Evolutionary conservation across 2,329 filamentous ascomycete genomes (phyloP).

Genomic region (Xylogone sp.): DNA sequence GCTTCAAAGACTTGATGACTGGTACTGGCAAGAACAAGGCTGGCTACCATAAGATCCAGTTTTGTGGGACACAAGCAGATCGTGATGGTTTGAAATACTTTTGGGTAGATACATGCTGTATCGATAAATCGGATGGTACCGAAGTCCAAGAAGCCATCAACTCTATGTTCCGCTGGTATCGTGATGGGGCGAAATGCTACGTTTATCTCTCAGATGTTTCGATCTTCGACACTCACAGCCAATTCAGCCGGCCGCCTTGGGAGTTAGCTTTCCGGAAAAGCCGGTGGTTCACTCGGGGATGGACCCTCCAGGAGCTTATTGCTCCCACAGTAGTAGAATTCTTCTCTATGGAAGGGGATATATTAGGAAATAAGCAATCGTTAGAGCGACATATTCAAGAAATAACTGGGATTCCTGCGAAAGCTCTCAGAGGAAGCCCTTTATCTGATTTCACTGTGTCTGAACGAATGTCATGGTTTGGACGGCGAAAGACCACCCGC

Average conservation of each 20-base stretch:
- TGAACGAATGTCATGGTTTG: constrained; percentile 38
- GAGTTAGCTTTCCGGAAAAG: constrained; percentile 7
- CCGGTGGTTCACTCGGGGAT: constrained; percentile 14
- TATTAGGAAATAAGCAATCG: constrained; percentile 1
- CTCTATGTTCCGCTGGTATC: constrained; percentile 2
- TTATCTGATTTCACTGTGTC: constrained; percentile 31
- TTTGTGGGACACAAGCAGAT: constrained; percentile 4
- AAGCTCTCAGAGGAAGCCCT: constrained; percentile 17
- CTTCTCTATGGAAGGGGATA: not conserved
- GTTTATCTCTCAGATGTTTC: constrained; percentile 8
- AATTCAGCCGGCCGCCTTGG: not conserved
- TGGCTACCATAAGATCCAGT: constrained; percentile 6
- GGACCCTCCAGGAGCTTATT: constrained; percentile 11
- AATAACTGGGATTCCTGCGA: constrained; percentile 11
- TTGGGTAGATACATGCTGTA: constrained; percentile 10
- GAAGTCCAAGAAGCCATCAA: not conserved
- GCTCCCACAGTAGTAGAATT: constrained; percentile 1
- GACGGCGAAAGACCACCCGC: constrained; percentile 27
- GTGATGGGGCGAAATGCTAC: constrained; percentile 6
- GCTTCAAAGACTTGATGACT: constrained; percentile 6
- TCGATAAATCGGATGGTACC: constrained; percentile 8
- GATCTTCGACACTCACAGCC: not conserved
- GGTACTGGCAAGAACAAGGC: constrained; percentile 5
- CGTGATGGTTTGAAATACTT: constrained; percentile 4
- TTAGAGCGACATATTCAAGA: constrained; percentile 6